These are phyloP conservation scores for Allium sativum DNA, from an alignment of 106 monocot genomes.

Conservation along the genomic window DNA sequence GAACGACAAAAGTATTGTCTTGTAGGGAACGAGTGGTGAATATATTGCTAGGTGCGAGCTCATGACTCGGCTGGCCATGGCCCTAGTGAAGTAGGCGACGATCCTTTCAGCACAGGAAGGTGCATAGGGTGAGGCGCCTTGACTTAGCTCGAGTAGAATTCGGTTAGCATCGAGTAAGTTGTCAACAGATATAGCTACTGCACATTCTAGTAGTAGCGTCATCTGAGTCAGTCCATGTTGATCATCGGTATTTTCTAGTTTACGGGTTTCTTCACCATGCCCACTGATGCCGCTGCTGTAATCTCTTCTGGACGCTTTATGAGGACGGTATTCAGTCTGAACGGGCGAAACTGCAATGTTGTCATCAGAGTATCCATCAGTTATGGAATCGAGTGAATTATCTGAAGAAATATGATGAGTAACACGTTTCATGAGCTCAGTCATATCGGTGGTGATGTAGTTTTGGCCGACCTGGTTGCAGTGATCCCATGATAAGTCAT, in stretches of 20 bases:
- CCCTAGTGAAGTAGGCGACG: constrained; percentile 39
- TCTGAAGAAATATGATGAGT: constrained; percentile 2
- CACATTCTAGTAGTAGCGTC: constrained; percentile 29
- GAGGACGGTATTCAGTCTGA: neutral
- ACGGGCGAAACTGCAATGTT: neutral
- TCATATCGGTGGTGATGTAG: constrained; percentile 5
- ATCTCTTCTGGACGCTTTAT: neutral
- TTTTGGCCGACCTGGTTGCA: neutral
- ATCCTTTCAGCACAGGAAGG: constrained; percentile 33
- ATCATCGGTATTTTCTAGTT: neutral
- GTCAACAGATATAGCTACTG: constrained; percentile 27
- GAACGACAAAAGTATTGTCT: constrained; percentile 20
- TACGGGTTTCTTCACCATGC: neutral
- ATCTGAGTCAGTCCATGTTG: constrained; percentile 16
- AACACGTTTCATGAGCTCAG: constrained; percentile 14
- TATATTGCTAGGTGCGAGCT: constrained; percentile 20
- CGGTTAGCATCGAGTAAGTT: constrained; percentile 22
- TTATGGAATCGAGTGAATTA: neutral
- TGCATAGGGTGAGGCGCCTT: constrained; percentile 28
- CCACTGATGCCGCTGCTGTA: neutral
- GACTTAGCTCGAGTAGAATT: constrained; percentile 28
- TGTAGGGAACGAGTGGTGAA: constrained; percentile 8
- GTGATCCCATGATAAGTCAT: constrained; percentile 7
- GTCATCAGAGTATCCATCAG: neutral
- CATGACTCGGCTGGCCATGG: constrained; percentile 23